Evolutionary conservation across 345 rosid species (phyloP), one percentile per base, ranked within the genome.

Genomic region (Leavenworthia alabamica): DNA sequence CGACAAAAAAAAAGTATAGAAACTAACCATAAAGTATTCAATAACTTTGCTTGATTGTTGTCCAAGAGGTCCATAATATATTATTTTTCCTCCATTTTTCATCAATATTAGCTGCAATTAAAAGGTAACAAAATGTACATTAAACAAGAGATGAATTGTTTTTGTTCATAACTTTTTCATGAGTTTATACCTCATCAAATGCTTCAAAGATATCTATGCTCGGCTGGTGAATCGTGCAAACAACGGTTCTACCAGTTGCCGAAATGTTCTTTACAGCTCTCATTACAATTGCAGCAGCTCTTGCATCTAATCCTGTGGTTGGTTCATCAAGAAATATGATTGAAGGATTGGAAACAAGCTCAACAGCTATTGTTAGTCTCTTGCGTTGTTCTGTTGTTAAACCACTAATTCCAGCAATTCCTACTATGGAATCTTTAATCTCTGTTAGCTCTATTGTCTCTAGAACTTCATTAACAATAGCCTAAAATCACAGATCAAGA

Each of bases 41-140:
- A 77, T 73, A 50, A 86, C 81, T 49, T 57, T 70, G 42, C 60
- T 73, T 19, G 89, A 86, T 7, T 83, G 74, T 32, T 69, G 59
- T 5, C 93, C 86, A 17, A 83, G 65, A 36, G 70, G 74, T 67
- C 93, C 89, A 0, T 74, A 70, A 54, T 83, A 81, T 42, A 86
- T 77, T 7, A 81, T 39, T 14, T 32, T 73, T 10, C 86, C 89
- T 19, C 93, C 86, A 49, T 68, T 72, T 78, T 75, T 86, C 86
- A 86, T 60, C 70, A 86, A 60, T 67, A 83, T 77, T 35, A 83
- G 70, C 89, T 83, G 83, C 54, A 61, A 7, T 31, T 4, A 6
- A 62, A 9, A 5, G 4, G 41, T 36, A 13, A 12, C 15, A 19
- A 46, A 11, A 17, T 45, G 26, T 8, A 43, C n/a, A 50, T 29